Percentiles rank a stretch among this genome's conserved stretches.
Evolutionary conservation across 1,284 basidiomycete species (phyloP).

Genomic region (Tylopilus sp.): DNA sequence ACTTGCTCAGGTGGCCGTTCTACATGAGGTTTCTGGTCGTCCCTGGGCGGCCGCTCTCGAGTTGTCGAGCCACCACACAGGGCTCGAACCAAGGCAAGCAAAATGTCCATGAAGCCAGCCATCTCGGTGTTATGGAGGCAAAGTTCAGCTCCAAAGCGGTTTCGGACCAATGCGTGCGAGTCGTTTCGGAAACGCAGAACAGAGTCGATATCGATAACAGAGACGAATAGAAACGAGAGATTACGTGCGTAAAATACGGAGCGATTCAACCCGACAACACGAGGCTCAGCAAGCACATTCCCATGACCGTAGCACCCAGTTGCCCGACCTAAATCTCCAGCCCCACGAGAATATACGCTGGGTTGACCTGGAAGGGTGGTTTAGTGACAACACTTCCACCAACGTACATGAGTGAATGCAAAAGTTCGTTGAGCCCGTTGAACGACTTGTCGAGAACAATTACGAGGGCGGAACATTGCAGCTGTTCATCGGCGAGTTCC

Average conservation of each 20-base stretch:
- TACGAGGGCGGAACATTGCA: slow-evolving; percentile 70
- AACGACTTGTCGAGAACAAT: slow-evolving; percentile 65
- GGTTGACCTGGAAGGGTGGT: slow-evolving; percentile 65
- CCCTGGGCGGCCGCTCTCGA: slow-evolving; percentile 8
- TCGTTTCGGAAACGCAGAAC: background rate
- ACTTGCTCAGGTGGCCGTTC: slow-evolving; percentile 13
- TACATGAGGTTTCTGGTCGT: slow-evolving; percentile 9
- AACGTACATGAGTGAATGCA: slow-evolving; percentile 80
- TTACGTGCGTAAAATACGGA: slow-evolving; percentile 5
- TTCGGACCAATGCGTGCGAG: too few relatives aligned
- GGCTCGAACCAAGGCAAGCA: slow-evolving; percentile 21
- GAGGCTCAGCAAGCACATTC: slow-evolving; percentile 25
- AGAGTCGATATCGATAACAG: background rate
- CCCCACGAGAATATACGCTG: slow-evolving; percentile 70
- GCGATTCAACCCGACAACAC: slow-evolving; percentile 28
- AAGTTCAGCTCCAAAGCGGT: too few relatives aligned
- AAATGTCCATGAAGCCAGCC: slow-evolving; percentile 26
- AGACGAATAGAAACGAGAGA: slow-evolving; percentile 7
- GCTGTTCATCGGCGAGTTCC: slow-evolving; percentile 73
- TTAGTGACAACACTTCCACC: slow-evolving; percentile 72
- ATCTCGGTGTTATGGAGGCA: slow-evolving; percentile 3
- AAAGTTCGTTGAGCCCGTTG: slow-evolving; percentile 52
- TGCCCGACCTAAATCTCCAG: slow-evolving; percentile 54
- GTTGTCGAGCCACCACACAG: slow-evolving; percentile 25
- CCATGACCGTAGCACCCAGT: slow-evolving; percentile 21